These are phyloP conservation scores for Ogataea nonfermentans DNA, from an alignment of 805 yeast genomes.

Conservation along the genomic window DNA sequence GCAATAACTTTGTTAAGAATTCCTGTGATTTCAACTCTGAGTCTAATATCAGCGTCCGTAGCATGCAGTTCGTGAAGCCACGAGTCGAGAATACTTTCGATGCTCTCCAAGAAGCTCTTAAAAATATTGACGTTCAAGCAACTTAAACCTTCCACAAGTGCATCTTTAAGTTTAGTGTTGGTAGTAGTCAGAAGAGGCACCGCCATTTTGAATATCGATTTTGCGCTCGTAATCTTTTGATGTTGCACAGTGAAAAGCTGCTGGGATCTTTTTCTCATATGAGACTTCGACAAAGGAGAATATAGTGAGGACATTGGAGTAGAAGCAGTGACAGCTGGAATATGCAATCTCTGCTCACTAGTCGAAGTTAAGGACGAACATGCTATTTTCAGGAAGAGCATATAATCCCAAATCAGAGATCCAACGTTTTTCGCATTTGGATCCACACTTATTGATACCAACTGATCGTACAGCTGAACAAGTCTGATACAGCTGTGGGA, in stretches of 20 bases:
- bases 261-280: conserved; percentile 72
- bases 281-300: conserved; percentile 51
- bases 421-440: conserved; percentile 20
- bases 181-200: conserved; percentile 74
- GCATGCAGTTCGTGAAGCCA: conserved; percentile 49
- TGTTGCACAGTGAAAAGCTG: conserved; percentile 82
- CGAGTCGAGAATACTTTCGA: conserved; percentile 56
- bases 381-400: conserved; percentile 82
- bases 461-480: conserved; percentile 77
- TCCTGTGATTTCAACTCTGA: conserved; percentile 77
- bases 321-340: conserved; percentile 37
- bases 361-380: conserved; percentile 90
- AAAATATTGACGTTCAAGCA: conserved; percentile 89
- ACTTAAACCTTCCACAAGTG: conserved; percentile 84
- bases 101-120: conserved; percentile 72
- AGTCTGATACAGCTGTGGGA: conserved; percentile 85
- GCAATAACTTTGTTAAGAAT: conserved; percentile 67
- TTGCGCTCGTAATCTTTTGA: conserved; percentile 89
- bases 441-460: conserved; percentile 54
- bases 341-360: conserved; percentile 74
- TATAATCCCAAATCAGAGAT: conserved; percentile 39
- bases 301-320: conserved; percentile 26
- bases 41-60: conserved; percentile 21
- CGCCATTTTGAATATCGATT: conserved; percentile 83
- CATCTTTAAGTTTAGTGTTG: conserved; percentile 71